A percentile compares a stretch with the other conserved stretches of the same genome.
Evolutionary conservation across 2,329 filamentous ascomycete genomes (phyloP).

Genomic region (Sphaerostilbella broomeana): DNA sequence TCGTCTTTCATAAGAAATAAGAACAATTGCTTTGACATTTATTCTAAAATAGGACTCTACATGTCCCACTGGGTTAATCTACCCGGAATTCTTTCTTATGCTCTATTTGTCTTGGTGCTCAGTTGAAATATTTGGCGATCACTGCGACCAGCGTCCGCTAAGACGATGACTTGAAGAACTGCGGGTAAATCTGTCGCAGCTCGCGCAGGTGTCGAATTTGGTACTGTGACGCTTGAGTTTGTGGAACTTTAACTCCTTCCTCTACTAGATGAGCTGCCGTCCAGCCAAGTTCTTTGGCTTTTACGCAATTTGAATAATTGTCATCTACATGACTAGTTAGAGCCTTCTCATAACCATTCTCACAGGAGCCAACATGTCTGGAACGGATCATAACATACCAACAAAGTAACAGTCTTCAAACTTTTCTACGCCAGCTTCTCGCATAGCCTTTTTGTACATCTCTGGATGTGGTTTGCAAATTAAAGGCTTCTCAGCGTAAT

Average conservation of each 20-base stretch:
- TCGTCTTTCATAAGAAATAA: too few relatives aligned
- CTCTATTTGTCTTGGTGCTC: too few relatives aligned
- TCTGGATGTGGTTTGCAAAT: slow-evolving; percentile 79
- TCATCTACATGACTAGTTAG: slow-evolving; percentile 56
- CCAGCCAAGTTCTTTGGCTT: slow-evolving; percentile 77
- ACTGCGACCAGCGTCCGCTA: too few relatives aligned
- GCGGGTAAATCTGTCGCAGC: slow-evolving; percentile 68
- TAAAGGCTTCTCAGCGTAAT: slow-evolving; percentile 68
- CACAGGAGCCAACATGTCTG: too few relatives aligned
- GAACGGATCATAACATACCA: too few relatives aligned
- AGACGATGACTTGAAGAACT: slow-evolving; percentile 64
- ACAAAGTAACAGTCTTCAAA: slow-evolving; percentile 83
- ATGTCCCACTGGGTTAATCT: too few relatives aligned
- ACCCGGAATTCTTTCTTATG: too few relatives aligned
- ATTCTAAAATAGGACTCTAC: too few relatives aligned
- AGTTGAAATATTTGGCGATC: too few relatives aligned
- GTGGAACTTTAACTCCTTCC: slow-evolving; percentile 58
- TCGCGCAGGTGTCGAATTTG: slow-evolving; percentile 73
- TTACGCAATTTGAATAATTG: slow-evolving; percentile 72
- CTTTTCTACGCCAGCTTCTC: slow-evolving; percentile 64
- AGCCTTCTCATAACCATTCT: neutral
- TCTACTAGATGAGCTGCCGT: slow-evolving; percentile 80
- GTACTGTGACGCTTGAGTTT: slow-evolving; percentile 59
- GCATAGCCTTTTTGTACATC: slow-evolving; percentile 88
- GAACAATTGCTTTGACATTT: too few relatives aligned